Base-by-base conservation (phyloP, 352 stramenopile species). In the Aphanomyces cochlioides region DNA sequence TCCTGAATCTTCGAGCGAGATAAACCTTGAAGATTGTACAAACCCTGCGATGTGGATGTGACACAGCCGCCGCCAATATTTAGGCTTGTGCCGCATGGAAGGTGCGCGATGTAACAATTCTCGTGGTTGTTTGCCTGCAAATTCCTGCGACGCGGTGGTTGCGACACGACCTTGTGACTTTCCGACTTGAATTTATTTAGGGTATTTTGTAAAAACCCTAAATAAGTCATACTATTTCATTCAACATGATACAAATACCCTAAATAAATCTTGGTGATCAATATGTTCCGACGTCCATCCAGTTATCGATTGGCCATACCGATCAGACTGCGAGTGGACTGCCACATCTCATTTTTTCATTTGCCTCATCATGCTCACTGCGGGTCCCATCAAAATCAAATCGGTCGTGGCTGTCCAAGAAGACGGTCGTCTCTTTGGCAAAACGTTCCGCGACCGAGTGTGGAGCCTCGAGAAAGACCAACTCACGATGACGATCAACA, bases 371-470 rank as follows among this genome's bases (percentile, higher is more conserved):
- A 58, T 58, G 50, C 50, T 38, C 50, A 58, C 50, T 10, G 8
- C 50, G 7, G 8, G n/a, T 19, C 50, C 50, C 8, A 21, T 58
- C n/a, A 58, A 58, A 10, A n/a, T 50, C 43, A 61, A 61, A n/a
- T 61, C 54, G 17, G 54, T 61, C 54, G 54, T 61, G 5, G 54
- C 54, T 17, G 54, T 61, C 15, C 15, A 61, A 41, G 54, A 61
- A n/a, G 10, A 7, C 43, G 54, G 54, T 10, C 43, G 54, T 28
- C 28, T 61, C 17, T 10, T 58, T 28, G 54, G 54, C 17, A 61
- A 61, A 37, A 61, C 13, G 19, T 61, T 61, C 54, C 54, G 54
- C 54, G 54, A 61, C 34, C 54, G 54, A 3, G 15, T 40, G 28
- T 61, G 54, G 54, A 61, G 21, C 54, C 37, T 61, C 17, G 13